Conservation (phyloP, 768 basidiomycete genomes). For the Tulasnella sp. region DNA sequence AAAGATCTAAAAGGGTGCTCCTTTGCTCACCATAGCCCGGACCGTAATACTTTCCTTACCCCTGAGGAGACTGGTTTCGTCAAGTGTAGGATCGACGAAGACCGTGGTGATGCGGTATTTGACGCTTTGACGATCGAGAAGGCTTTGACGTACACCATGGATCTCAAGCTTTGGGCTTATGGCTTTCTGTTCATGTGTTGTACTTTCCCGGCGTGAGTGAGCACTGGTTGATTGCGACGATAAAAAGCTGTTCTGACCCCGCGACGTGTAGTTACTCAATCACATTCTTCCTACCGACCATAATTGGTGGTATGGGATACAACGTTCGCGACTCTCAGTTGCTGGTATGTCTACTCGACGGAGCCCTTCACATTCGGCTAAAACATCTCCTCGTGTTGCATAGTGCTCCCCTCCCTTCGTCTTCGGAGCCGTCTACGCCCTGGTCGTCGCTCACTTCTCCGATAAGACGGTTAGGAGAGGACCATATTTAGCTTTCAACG, state of each 20-base stretch:
- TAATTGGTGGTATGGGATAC: constrained; percentile 1
- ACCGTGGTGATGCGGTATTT: constrained; percentile 3
- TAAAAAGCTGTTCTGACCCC: background rate
- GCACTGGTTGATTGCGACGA: background rate
- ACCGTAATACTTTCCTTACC: constrained; percentile 7
- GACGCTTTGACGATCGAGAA: background rate
- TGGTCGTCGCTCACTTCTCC: constrained; percentile 7
- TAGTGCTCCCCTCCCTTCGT: constrained; percentile 3
- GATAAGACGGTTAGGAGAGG: constrained; percentile 5
- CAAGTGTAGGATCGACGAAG: background rate
- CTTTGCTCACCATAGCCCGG: background rate
- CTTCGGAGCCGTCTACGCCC: background rate
- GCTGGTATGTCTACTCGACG: background rate
- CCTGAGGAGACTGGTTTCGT: constrained; percentile 4
- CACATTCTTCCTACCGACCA: background rate
- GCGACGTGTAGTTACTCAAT: background rate
- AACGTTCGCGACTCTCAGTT: background rate
- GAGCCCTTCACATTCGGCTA: background rate
- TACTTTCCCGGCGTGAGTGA: background rate
- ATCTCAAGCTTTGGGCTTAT: background rate
- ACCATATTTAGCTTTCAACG: constrained; percentile 4
- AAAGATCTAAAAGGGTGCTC: background rate
- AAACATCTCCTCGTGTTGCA: background rate
- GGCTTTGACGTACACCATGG: background rate
- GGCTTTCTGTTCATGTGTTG: background rate